Base-by-base conservation (phyloP, 2,329 filamentous ascomycete genomes). In the Aspergillus sergii region DNA sequence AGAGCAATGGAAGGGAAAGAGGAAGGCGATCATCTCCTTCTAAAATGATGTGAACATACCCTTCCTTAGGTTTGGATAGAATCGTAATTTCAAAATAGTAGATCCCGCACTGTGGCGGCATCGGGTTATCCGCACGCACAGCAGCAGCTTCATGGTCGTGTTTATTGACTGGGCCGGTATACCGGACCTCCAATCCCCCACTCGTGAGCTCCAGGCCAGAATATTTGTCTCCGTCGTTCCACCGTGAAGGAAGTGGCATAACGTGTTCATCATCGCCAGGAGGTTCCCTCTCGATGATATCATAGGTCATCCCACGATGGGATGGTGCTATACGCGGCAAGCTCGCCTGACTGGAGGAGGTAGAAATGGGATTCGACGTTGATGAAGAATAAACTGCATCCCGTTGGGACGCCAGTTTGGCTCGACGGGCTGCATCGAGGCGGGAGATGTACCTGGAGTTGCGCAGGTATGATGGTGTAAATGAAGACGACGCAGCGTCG, bases 81-180 rank as follows among this genome's bases (percentile, higher is more conserved):
- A 92, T 85, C 10, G 86, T 86, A 39, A 89, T 83, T 72, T 99
- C 95, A 73, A 89, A 99, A 76, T 99, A 99, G 78, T 97, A 99
- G 64, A 99, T 90, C 2, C 95, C 95, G 69, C 92, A 95, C 73
- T 96, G 91, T 41, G 88, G 85, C 4, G 95, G 93, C 88, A 98
- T 97, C 56, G 89, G 87, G 75, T 93, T 84, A 76, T 99, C 91
- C 32, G 94, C 88, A 61, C 95, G 88, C 62, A 97, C 88, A 14
- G 92, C 88, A 41, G 89, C 93, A 21, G 93, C 92, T 75, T 98
- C 95, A 72, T 91, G 82, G 14, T 90, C 88, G 63, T 84, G 80
- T 51, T 85, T 84, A 74, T 88, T 87, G 46, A 81, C 80, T 12
- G 82, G 76, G 26, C 86, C 86, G 46, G 78, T 80, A 72, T 88